These are phyloP conservation scores for Trypanosomatidae sp. DNA, from an alignment of 208 protist species.

Conservation along the genomic window DNA sequence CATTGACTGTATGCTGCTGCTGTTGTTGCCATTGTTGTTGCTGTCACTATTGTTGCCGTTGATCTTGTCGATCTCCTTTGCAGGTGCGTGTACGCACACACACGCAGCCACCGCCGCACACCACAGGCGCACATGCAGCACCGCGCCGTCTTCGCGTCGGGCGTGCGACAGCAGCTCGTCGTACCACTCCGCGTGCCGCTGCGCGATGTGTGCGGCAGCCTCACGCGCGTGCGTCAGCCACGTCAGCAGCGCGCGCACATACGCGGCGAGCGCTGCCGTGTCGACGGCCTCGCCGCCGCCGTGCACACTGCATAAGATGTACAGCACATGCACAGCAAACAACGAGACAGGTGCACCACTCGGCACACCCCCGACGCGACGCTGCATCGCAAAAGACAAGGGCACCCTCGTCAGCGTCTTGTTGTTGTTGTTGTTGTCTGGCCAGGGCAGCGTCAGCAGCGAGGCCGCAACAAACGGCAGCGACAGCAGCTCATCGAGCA, in stretches of 20 bases:
- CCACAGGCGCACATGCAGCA: constrained; percentile 57
- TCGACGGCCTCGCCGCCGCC: constrained; percentile 47
- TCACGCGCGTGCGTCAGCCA: constrained; percentile 14
- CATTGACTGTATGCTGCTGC: too few species aligned
- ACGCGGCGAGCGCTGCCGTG: constrained; percentile 44
- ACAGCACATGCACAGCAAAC: constrained; percentile 32
- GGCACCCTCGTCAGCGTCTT: too few species aligned
- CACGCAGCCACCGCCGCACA: constrained; percentile 35
- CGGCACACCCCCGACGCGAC: too few species aligned
- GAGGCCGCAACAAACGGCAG: constrained; percentile 9
- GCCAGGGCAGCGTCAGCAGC: constrained; percentile 7
- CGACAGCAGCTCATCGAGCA: constrained; percentile 26
- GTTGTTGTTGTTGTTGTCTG: background rate
- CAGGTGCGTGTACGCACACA: constrained; percentile 9
- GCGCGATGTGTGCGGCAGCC: constrained; percentile 15
- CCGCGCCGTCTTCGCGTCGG: constrained; percentile 17
- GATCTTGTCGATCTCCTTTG: too few species aligned
- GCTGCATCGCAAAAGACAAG: too few species aligned
- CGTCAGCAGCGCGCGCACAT: constrained; percentile 22
- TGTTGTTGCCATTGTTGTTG: too few species aligned
- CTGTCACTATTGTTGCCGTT: too few species aligned
- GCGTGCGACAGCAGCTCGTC: constrained; percentile 23
- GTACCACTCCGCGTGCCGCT: constrained; percentile 21
- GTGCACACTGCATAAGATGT: constrained; percentile 30
- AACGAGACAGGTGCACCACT: too few species aligned